These are phyloP conservation scores for Ophiostoma tasmaniense DNA, from an alignment of 2,329 filamentous ascomycete genomes.

Conservation along the genomic window DNA sequence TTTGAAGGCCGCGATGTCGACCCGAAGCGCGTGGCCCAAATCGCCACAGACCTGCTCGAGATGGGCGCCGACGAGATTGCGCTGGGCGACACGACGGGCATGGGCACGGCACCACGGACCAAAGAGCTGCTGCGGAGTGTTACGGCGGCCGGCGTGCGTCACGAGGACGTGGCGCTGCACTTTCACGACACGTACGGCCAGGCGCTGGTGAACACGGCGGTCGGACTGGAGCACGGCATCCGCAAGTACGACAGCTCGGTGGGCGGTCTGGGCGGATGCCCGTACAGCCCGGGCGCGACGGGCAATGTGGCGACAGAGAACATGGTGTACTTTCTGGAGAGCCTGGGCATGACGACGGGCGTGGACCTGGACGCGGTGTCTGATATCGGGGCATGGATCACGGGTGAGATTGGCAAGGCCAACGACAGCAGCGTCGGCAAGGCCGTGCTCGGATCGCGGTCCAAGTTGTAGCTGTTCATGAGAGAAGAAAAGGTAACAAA, in stretches of 20 bases:
- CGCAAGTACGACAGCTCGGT: slow-evolving; percentile 73
- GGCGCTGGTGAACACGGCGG: slow-evolving; percentile 72
- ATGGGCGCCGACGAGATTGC: slow-evolving; percentile 89
- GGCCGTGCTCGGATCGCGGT: slow-evolving; percentile 48
- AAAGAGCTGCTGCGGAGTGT: slow-evolving; percentile 56
- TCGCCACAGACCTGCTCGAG: slow-evolving; percentile 63
- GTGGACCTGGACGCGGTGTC: slow-evolving; percentile 59
- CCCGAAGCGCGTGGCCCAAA: slow-evolving; percentile 54
- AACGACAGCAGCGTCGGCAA: slow-evolving; percentile 58
- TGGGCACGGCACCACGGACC: slow-evolving; percentile 71
- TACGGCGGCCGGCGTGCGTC: slow-evolving; percentile 57
- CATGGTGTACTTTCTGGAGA: slow-evolving; percentile 69
- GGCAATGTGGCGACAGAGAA: slow-evolving; percentile 83
- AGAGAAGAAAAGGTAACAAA: too few species aligned
- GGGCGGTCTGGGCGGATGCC: slow-evolving; percentile 73
- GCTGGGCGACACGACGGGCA: slow-evolving; percentile 82
- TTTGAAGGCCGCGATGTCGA: slow-evolving; percentile 60
- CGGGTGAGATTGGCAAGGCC: slow-evolving; percentile 49
- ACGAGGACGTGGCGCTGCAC: slow-evolving; percentile 68
- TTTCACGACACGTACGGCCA: slow-evolving; percentile 87
- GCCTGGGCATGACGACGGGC: slow-evolving; percentile 64
- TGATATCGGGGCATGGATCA: slow-evolving; percentile 66
- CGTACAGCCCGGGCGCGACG: slow-evolving; percentile 76
- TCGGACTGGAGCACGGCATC: slow-evolving; percentile 68
- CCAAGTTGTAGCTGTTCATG: not conserved